Percentiles rank a stretch among this genome's conserved stretches.
These are phyloP conservation scores for Lichtheimia corymbifera DNA, from an alignment of 371 early-diverging fungal species.

Conservation along the genomic window DNA sequence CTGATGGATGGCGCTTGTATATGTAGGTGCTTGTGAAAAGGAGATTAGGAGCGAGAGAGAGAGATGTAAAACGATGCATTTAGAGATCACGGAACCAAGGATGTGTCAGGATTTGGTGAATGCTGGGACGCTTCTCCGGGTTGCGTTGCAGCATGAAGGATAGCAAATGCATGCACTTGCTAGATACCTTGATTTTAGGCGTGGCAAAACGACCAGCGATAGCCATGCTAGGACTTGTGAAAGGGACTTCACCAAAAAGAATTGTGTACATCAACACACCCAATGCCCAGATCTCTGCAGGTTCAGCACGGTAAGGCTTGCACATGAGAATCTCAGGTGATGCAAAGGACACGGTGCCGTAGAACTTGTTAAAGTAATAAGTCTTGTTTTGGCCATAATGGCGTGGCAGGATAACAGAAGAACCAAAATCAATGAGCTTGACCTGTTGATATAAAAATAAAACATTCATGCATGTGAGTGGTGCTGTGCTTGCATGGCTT, in stretches of 20 bases:
- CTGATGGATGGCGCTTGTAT: neutral
- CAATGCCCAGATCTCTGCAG: conserved; percentile 85
- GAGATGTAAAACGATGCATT: neutral
- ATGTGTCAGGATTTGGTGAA: conserved; percentile 64
- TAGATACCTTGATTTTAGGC: conserved; percentile 47
- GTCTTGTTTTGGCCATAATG: conserved; percentile 24
- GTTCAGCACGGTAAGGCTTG: conserved; percentile 70
- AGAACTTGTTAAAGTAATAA: conserved; percentile 36
- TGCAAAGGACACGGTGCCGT: conserved; percentile 58
- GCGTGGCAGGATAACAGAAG: conserved; percentile 42
- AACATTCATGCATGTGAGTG: too few relatives aligned
- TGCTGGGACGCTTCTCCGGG: conserved; percentile 60
- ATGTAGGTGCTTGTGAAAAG: neutral
- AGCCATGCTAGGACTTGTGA: conserved; percentile 58
- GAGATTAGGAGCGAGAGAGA: too few relatives aligned
- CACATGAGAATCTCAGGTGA: conserved; percentile 82
- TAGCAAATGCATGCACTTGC: conserved; percentile 62
- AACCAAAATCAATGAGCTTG: conserved; percentile 86
- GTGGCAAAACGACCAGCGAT: conserved; percentile 49
- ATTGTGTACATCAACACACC: conserved; percentile 78
- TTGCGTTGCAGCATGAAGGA: conserved; percentile 64
- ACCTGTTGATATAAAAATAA: conserved; percentile 32
- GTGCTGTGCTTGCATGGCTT: too few relatives aligned
- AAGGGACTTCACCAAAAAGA: conserved; percentile 76
- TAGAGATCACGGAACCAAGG: conserved; percentile 53